A percentile compares a stretch with the other conserved stretches of the same genome.
Evolutionary conservation across 441 rosid species (phyloP).

Genomic region (Gossypium schwendimanii): DNA sequence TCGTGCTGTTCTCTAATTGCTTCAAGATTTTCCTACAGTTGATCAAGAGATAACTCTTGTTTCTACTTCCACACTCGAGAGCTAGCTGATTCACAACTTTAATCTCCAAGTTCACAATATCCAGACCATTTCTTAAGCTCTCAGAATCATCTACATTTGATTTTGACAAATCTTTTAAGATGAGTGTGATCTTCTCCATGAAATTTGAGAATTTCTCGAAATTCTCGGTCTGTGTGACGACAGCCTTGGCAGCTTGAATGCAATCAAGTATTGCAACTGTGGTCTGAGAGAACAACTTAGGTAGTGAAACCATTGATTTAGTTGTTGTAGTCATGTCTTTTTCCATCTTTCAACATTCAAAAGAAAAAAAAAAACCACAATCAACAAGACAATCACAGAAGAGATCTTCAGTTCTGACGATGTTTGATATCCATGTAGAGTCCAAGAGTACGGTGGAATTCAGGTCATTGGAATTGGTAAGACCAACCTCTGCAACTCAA

Average conservation of each 20-base stretch:
- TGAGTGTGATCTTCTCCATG: slow-evolving; percentile 19
- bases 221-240: slow-evolving; percentile 24
- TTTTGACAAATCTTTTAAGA: slow-evolving; percentile 25
- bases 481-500: slow-evolving; percentile 3
- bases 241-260: slow-evolving; percentile 20
- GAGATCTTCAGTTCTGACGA: not conserved
- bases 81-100: slow-evolving; percentile 19
- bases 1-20: slow-evolving; percentile 17
- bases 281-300: slow-evolving; percentile 22
- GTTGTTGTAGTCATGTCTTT: slow-evolving; percentile 2
- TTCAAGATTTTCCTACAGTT: slow-evolving; percentile 19
- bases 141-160: slow-evolving; percentile 9
- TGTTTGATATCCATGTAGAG: not conserved
- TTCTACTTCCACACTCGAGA: slow-evolving; percentile 20
- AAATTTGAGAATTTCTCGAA: slow-evolving; percentile 26
- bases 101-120: slow-evolving; percentile 20
- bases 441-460: not conserved
- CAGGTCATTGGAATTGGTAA: not conserved
- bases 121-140: slow-evolving; percentile 21
- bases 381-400: not conserved
- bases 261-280: slow-evolving; percentile 17
- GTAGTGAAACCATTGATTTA: slow-evolving; percentile 6
- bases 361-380: not conserved
- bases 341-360: slow-evolving; percentile 14
- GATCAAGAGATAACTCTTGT: slow-evolving; percentile 23